Base-by-base conservation (phyloP, 441 rosid species). In the Jatropha multifida region DNA sequence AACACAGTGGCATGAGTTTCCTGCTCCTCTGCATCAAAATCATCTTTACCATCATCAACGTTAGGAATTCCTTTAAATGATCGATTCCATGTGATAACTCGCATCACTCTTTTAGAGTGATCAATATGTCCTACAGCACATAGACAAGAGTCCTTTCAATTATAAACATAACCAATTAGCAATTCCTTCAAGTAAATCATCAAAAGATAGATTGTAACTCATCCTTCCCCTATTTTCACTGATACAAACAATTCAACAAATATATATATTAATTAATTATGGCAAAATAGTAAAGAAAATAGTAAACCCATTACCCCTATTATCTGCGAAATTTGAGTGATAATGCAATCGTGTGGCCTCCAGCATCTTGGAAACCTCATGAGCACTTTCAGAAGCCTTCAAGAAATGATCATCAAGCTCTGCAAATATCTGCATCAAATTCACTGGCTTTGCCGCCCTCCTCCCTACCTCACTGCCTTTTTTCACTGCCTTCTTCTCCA, bases 251-350 rank as follows among this genome's bases (percentile, higher is more conserved):
- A 73, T 51, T 66, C 51, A 72, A 27, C 52, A 26, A 26, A 44
- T 32, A 44, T 44, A 44, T 4, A 44, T 4, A 44, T 2, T 32
- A 1, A 7, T 44, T 44, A 4, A 42, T 42, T 42, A 42, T 42
- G 9, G 46, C 46, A 42, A 42, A 42, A 4, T 42, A 42, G 9
- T 42, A 42, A 42, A 1, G 46, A 42, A 42, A 42, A 42, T 8
- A 42, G 9, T 42, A 8, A 44, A 44, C 7, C 10, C 48, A 62
- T 62, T 79, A 88, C 91, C 95, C 64, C 97, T 78, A 85, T 93
- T 91, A 84, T 95, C 98, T 1, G 98, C 98, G 76, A 93, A 95
- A 83, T 95, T 95, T 18, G 99, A 95, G 82, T 95, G 99, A 83
- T 92, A 95, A 89, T 93, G 97, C 79, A 95, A 77, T 77, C 96